Conservation (phyloP, 1,284 basidiomycete species). For the Mycosarcoma maydis region DNA sequence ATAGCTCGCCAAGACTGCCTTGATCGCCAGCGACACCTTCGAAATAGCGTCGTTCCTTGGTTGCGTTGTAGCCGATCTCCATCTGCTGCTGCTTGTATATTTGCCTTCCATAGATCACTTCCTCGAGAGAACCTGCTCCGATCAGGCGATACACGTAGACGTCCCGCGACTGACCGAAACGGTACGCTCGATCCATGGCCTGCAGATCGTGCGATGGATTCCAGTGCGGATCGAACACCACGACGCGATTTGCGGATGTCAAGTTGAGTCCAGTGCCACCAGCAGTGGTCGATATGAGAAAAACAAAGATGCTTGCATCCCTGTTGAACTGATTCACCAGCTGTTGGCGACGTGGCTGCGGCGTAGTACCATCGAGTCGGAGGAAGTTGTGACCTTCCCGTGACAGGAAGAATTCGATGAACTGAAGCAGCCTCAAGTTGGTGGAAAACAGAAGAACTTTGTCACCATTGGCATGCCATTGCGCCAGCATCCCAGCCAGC, state of each 20-base stretch:
- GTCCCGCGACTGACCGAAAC: constrained; percentile 68
- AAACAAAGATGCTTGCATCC: constrained; percentile 73
- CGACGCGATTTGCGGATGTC: constrained; percentile 82
- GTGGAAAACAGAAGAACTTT: constrained; percentile 63
- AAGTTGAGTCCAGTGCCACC: constrained; percentile 69
- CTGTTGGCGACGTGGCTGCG: constrained; percentile 54
- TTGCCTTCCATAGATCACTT: constrained; percentile 78
- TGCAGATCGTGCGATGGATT: constrained; percentile 85
- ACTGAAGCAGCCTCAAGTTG: constrained; percentile 66
- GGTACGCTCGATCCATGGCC: constrained; percentile 89
- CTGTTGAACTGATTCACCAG: constrained; percentile 90
- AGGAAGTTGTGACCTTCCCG: constrained; percentile 64
- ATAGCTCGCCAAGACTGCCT: constrained; percentile 79
- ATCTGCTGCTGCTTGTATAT: constrained; percentile 90
- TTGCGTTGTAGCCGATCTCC: constrained; percentile 76
- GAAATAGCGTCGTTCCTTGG: constrained; percentile 73
- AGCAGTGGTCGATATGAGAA: constrained; percentile 65
- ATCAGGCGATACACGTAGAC: constrained; percentile 56
- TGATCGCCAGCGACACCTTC: constrained; percentile 81
- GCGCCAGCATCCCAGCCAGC: constrained; percentile 64
- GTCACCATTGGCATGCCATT: constrained; percentile 65
- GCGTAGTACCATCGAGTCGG: constrained; percentile 55
- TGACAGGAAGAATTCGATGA: constrained; percentile 65
- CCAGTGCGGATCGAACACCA: constrained; percentile 91
- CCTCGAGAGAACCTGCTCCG: constrained; percentile 52